Evolutionary conservation across 2,329 filamentous ascomycete genomes (phyloP), one percentile per base, ranked within the genome.

Genomic region (Sporothrix brunneoviolacea): DNA sequence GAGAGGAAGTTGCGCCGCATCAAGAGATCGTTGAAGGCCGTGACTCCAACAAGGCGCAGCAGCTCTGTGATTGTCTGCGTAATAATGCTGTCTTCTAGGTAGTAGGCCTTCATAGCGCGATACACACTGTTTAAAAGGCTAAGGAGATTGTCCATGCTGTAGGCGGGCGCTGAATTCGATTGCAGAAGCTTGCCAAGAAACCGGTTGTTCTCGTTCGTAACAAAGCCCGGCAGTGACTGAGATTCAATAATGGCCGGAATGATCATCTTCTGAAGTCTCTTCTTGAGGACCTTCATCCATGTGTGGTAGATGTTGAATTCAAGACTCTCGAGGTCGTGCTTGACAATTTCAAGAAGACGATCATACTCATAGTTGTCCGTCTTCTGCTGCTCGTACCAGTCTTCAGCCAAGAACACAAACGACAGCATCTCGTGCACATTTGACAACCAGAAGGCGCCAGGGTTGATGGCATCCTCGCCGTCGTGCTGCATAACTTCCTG

Each of bases 221-320:
- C 93, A 68, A 98, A 98, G 60, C 93, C 93, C 46, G 93, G 93
- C 55, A 98, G 82, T 21, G 93, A 97, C 69, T 98, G 93, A 42
- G 91, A 97, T 69, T 98, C 93, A 63, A 98, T 98, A 67, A 98
- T 98, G 50, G 93, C 93, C 1, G 93, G 93, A 48, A 98, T 95
- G 63, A 98, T 94, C 93, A 98, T 98, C 80, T 97, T 97, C 63
- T 94, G 89, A 57, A 98, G 79, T 74, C 95, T 95, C 82, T 96
- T 96, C 80, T 98, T 98, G 64, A 98, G 74, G 51, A 96, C 88
- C 77, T 98, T 98, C 93, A 98, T 98, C 93, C 93, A 98, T 22
- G 93, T 98, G 71, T 98, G 93, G 71, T 98, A 98, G 62, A 98
- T 98, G 75, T 98, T 98, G 76, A 98, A 98, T 71, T 98, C 93